Evolutionary conservation across 441 rosid species (phyloP).

Genomic region (Adansonia madagascariensis): DNA sequence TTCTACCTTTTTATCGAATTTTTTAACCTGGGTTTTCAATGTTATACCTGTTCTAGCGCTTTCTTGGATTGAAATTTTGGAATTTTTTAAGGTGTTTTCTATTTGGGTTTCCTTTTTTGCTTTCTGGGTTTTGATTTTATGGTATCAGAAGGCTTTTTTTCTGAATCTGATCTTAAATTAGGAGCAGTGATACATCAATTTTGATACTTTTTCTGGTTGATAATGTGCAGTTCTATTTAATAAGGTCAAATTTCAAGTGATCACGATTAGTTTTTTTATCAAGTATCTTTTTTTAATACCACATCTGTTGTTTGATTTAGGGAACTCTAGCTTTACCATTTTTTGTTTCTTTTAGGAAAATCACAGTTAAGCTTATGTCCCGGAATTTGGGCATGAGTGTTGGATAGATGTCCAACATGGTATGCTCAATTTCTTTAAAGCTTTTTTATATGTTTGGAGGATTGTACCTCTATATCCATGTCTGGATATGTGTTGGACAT

Average conservation of each 20-base stretch:
- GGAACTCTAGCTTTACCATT: not conserved
- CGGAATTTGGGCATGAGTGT: no score
- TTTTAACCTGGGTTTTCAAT: conserved; percentile 8
- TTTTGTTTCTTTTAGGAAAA: conserved; percentile 12
- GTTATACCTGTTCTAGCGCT: not conserved
- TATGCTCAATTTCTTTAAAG: no score
- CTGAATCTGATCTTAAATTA: not conserved
- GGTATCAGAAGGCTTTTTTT: not conserved
- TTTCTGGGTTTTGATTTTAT: conserved; percentile 21
- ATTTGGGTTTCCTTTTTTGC: not conserved
- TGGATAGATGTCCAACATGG: no score
- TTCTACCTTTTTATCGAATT: not conserved
- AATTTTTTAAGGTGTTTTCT: not conserved
- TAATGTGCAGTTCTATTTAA: not conserved
- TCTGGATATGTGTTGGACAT: no score
- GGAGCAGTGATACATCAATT: not conserved
- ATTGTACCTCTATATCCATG: no score
- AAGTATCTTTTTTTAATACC: not conserved
- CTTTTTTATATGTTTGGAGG: no score
- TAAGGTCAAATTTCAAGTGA: not conserved
- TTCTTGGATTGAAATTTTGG: not conserved
- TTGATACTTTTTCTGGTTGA: not conserved
- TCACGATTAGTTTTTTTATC: not conserved
- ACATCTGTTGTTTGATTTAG: not conserved
- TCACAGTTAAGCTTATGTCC: not conserved